Conservation (phyloP, 2,329 filamentous ascomycete species). For the Penicillium sp. region DNA sequence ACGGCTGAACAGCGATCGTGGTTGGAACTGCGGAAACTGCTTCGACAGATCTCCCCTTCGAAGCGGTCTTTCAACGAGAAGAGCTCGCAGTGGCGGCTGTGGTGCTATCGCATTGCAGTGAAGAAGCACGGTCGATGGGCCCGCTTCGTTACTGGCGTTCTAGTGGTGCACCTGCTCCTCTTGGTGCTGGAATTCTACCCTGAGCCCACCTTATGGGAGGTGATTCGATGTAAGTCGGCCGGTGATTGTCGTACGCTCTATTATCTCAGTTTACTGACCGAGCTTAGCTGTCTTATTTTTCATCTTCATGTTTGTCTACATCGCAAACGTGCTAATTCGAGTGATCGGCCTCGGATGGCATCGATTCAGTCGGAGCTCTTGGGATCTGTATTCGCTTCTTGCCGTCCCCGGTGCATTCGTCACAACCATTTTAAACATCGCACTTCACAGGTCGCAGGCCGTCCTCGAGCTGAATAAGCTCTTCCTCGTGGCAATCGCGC, state of each 20-base stretch:
- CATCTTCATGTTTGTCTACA: conserved; percentile 72
- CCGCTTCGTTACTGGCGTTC: conserved; percentile 67
- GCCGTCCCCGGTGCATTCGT: conserved; percentile 73
- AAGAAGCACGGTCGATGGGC: conserved; percentile 95
- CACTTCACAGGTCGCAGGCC: conserved; percentile 46
- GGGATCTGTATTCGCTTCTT: conserved; percentile 85
- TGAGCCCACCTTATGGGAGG: conserved; percentile 66
- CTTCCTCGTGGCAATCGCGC: conserved; percentile 81
- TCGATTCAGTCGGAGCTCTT: conserved; percentile 85
- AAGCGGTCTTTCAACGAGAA: conserved; percentile 80
- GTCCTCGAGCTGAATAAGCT: conserved; percentile 86
- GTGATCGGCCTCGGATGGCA: conserved; percentile 87
- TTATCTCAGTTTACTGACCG: not conserved
- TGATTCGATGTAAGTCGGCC: conserved; percentile 46
- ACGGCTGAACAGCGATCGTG: conserved; percentile 95
- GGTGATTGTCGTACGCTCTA: not conserved
- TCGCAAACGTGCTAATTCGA: conserved; percentile 75
- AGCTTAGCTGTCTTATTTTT: conserved; percentile 63
- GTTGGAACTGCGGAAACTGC: conserved; percentile 86
- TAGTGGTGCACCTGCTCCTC: conserved; percentile 76
- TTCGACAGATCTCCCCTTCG: conserved; percentile 89
- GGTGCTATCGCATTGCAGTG: conserved; percentile 91
- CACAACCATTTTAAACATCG: conserved; percentile 71
- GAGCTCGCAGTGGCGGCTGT: conserved; percentile 73
- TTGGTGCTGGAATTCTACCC: conserved; percentile 81